Evolutionary conservation across 179 eudicot genomes (phyloP).

Genomic region (Amaranthus tricolor): DNA sequence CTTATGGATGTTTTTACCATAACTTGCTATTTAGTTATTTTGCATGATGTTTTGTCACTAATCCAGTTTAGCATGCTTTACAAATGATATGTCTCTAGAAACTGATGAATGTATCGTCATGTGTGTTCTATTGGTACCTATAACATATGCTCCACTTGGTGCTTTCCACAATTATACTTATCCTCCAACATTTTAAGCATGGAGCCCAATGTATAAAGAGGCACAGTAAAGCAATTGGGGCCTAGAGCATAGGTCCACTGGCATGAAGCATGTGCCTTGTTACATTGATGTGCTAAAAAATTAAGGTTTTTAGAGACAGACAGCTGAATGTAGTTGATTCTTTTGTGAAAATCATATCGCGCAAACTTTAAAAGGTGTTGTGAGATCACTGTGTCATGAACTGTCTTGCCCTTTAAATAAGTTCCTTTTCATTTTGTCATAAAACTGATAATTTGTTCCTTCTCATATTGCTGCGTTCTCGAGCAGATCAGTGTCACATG

Average conservation of each 20-base stretch:
- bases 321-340: too few relatives aligned
- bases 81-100: background rate
- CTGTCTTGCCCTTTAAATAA: background rate
- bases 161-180: background rate
- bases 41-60: background rate
- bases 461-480: conserved; percentile 11
- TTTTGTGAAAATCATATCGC: too few relatives aligned
- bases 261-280: too few relatives aligned
- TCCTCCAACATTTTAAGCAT: background rate
- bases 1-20: background rate
- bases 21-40: background rate
- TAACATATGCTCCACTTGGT: background rate
- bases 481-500: too few relatives aligned
- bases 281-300: too few relatives aligned
- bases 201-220: background rate
- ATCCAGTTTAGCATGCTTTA: background rate
- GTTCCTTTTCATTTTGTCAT: background rate
- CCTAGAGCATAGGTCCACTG: too few relatives aligned
- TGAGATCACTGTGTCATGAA: background rate
- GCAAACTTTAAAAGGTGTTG: too few relatives aligned
- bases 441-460: background rate
- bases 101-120: background rate
- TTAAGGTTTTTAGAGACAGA: too few relatives aligned
- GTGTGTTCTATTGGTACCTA: background rate
- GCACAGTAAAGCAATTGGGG: too few relatives aligned